Percentiles rank a stretch among this genome's conserved stretches.
These are phyloP conservation scores for Kodamaea sp. DNA, from an alignment of 1,139 yeast species.

Conservation along the genomic window DNA sequence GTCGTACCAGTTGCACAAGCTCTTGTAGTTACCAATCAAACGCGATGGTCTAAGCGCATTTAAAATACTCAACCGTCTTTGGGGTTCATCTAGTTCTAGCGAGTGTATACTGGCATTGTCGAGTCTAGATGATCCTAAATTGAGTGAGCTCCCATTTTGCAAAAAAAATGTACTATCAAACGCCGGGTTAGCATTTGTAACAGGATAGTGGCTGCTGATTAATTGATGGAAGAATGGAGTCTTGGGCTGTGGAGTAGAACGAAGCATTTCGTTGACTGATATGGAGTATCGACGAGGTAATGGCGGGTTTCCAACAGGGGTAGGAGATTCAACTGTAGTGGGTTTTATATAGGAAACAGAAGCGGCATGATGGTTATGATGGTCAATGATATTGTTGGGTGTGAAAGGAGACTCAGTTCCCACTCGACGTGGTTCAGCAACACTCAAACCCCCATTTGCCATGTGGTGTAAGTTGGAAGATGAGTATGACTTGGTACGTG, in stretches of 20 bases:
- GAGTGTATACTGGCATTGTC: slow-evolving; percentile 21
- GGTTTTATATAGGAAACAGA: background rate
- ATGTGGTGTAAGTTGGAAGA: slow-evolving; percentile 5
- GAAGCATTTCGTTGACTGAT: slow-evolving; percentile 10
- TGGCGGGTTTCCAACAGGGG: slow-evolving; percentile 1
- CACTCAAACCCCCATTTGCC: slow-evolving; percentile 4
- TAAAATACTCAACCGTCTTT: slow-evolving; percentile 29
- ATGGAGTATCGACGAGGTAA: slow-evolving; percentile 9
- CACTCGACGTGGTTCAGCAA: background rate
- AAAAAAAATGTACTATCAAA: slow-evolving; percentile 8
- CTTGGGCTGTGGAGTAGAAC: slow-evolving; percentile 5
- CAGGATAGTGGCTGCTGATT: slow-evolving; percentile 32
- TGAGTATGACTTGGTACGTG: slow-evolving; percentile 5
- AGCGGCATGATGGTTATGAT: background rate
- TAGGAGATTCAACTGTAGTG: background rate
- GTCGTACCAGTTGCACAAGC: slow-evolving; percentile 52
- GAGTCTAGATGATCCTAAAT: slow-evolving; percentile 1
- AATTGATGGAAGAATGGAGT: slow-evolving; percentile 30
- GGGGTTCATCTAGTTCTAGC: slow-evolving; percentile 24
- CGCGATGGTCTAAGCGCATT: slow-evolving; percentile 53
- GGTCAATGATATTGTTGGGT: background rate
- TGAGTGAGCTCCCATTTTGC: slow-evolving; percentile 7
- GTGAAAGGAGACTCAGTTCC: background rate
- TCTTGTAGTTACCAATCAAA: slow-evolving; percentile 54
- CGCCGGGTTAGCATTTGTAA: slow-evolving; percentile 27